A percentile compares a stretch with the other conserved stretches of the same genome.
phyloP scores from a whole-genome alignment of 768 basidiomycete genomes.

The Dioszegia aurantiaca region DNA sequence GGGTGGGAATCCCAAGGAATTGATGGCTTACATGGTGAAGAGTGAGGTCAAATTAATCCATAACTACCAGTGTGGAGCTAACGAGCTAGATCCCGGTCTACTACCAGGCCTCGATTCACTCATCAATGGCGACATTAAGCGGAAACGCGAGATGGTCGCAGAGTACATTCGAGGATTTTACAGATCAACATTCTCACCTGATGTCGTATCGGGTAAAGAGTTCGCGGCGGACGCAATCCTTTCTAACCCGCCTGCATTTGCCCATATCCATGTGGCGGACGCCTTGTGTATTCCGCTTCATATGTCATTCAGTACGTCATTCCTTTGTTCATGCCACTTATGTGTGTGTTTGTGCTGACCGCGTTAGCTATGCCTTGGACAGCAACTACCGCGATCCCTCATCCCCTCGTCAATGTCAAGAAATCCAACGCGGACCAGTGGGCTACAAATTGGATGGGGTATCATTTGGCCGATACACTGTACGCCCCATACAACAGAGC shows the following conservation, averaged over 20 bases:
- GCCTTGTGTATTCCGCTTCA: slow-evolving; percentile 28
- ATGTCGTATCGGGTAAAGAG: slow-evolving; percentile 15
- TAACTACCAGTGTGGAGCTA: no score
- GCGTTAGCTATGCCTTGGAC: slow-evolving; percentile 69
- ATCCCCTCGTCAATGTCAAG: slow-evolving; percentile 63
- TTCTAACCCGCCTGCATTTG: slow-evolving; percentile 29
- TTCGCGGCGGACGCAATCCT: slow-evolving; percentile 36
- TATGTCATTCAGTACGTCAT: slow-evolving; percentile 53
- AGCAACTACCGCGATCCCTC: slow-evolving; percentile 59
- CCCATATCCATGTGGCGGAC: slow-evolving; percentile 34
- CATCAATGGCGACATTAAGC: slow-evolving; percentile 60
- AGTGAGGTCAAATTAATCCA: no score
- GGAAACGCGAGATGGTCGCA: slow-evolving; percentile 60
- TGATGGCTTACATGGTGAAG: slow-evolving; percentile 69
- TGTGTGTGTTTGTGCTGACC: no score
- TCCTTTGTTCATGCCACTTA: no score
- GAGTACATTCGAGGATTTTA: slow-evolving; percentile 48
- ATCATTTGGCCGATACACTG: slow-evolving; percentile 60
- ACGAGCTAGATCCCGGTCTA: slow-evolving; percentile 64
- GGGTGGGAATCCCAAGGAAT: slow-evolving; percentile 62
- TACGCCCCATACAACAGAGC: slow-evolving; percentile 32
- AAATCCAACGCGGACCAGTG: slow-evolving; percentile 58
- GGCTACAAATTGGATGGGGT: slow-evolving; percentile 61
- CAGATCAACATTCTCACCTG: slow-evolving; percentile 28
- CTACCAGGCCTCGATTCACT: slow-evolving; percentile 61